Conservation (phyloP, 2,329 filamentous ascomycete species). For the Magnaporthiopsis rhizophila region DNA sequence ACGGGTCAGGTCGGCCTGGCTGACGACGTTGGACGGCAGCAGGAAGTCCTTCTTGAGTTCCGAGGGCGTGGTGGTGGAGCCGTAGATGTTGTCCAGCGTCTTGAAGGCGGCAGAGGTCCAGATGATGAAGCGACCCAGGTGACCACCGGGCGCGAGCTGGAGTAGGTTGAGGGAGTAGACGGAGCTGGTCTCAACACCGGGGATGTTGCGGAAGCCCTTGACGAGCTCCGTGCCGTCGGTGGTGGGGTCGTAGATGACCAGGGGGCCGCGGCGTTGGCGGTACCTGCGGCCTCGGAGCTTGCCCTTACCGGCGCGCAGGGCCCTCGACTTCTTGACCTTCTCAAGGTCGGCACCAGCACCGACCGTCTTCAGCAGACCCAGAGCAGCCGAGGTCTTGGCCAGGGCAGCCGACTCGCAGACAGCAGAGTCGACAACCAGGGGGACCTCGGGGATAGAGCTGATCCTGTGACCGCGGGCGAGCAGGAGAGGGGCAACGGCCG, state of each 20-base stretch:
- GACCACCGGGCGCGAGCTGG: slow-evolving; percentile 96
- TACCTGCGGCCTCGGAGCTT: slow-evolving; percentile 95
- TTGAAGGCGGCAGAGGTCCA: slow-evolving; percentile 97
- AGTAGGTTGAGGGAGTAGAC: slow-evolving; percentile 96
- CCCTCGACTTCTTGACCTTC: slow-evolving; percentile 95
- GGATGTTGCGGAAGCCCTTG: slow-evolving; percentile 95
- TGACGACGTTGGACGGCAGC: slow-evolving; percentile 83
- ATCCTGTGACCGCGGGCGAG: slow-evolving; percentile 96
- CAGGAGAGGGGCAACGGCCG: slow-evolving; percentile 88
- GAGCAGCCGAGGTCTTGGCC: slow-evolving; percentile 81
- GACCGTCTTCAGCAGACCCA: slow-evolving; percentile 80
- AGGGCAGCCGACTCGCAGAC: slow-evolving; percentile 73
- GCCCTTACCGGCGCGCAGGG: slow-evolving; percentile 97
- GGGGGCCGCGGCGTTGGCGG: slow-evolving; percentile 94
- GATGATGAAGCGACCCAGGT: slow-evolving; percentile 97
- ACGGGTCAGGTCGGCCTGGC: slow-evolving; percentile 91
- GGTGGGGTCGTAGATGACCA: slow-evolving; percentile 95
- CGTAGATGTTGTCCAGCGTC: slow-evolving; percentile 95
- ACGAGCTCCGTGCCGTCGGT: slow-evolving; percentile 91
- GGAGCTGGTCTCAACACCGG: slow-evolving; percentile 92
- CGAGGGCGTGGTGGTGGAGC: slow-evolving; percentile 80
- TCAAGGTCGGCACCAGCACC: slow-evolving; percentile 85
- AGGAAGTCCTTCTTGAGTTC: slow-evolving; percentile 99
- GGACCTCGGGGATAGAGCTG: slow-evolving; percentile 86
- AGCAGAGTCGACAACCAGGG: slow-evolving; percentile 88